These are phyloP conservation scores for Coemansia sp. DNA, from an alignment of 192 early-diverging fungal species.

Conservation along the genomic window DNA sequence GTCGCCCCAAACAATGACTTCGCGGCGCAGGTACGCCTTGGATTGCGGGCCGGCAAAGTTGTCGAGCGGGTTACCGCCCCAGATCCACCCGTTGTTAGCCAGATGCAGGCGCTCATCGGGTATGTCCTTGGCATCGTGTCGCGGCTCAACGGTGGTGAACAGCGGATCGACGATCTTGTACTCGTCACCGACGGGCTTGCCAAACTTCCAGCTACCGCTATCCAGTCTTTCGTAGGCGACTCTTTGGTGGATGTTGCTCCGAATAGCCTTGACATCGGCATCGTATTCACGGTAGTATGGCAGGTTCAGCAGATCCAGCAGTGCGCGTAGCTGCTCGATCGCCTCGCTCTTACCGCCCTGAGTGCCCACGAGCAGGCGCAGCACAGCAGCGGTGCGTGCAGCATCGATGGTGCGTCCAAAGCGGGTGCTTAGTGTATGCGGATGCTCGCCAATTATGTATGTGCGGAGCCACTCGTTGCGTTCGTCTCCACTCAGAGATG, in stretches of 20 bases:
- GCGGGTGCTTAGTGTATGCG: slow-evolving; percentile 42
- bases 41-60: slow-evolving; percentile 91
- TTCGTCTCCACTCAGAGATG: slow-evolving; percentile 13
- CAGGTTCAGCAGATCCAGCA: slow-evolving; percentile 88
- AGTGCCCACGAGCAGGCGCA: slow-evolving; percentile 21
- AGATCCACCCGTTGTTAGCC: slow-evolving; percentile 98
- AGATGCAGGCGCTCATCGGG: slow-evolving; percentile 69
- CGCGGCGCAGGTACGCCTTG: slow-evolving; percentile 85
- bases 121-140: slow-evolving; percentile 51
- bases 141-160: slow-evolving; percentile 86
- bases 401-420: slow-evolving; percentile 30
- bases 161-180: slow-evolving; percentile 85
- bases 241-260: slow-evolving; percentile 71
- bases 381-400: slow-evolving; percentile 22
- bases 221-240: slow-evolving; percentile 82
- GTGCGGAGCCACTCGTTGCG: slow-evolving; percentile 37
- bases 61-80: slow-evolving; percentile 82
- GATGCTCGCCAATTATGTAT: slow-evolving; percentile 49
- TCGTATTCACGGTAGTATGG: slow-evolving; percentile 84
- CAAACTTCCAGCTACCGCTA: slow-evolving; percentile 75
- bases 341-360: slow-evolving; percentile 20
- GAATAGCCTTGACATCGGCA: slow-evolving; percentile 63
- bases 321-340: slow-evolving; percentile 50
- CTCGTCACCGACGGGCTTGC: slow-evolving; percentile 68
- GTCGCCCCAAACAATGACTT: slow-evolving; percentile 99